phyloP scores from a whole-genome alignment of 2,329 filamentous ascomycete species.

The Keithomyces neogunnii region DNA sequence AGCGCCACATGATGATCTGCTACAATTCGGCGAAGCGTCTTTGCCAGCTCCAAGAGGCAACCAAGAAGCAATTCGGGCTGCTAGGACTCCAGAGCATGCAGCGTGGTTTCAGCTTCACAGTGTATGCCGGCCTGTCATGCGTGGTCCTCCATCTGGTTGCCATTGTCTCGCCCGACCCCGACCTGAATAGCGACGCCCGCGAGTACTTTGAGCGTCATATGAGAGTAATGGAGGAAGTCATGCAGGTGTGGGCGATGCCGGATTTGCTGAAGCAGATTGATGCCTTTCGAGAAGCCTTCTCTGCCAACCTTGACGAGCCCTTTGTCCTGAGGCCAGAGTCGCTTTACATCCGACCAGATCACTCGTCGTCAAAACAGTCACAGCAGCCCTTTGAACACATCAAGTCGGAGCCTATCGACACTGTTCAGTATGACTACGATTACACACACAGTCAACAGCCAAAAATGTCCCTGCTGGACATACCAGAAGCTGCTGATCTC shows the following conservation, averaged over 20 bases:
- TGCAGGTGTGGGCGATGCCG: constrained; percentile 74
- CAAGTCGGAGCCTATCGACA: not conserved
- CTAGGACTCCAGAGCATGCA: constrained; percentile 83
- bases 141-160: constrained; percentile 92
- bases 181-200: constrained; percentile 73
- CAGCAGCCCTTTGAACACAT: constrained; percentile 46
- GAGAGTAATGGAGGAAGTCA: constrained; percentile 82
- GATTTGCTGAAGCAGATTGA: constrained; percentile 88
- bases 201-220: constrained; percentile 90
- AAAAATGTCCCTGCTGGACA: constrained; percentile 54
- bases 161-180: constrained; percentile 83
- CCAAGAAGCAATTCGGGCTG: constrained; percentile 67
- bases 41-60: constrained; percentile 78
- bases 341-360: constrained; percentile 72
- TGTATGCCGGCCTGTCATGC: constrained; percentile 87
- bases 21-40: constrained; percentile 77
- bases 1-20: constrained; percentile 77
- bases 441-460: constrained; percentile 43
- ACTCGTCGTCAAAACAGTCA: constrained; percentile 41
- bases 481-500: not conserved
- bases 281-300: constrained; percentile 82
- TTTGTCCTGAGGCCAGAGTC: constrained; percentile 86
- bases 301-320: constrained; percentile 71
- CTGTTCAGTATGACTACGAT: constrained; percentile 55
- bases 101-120: constrained; percentile 86